Evolutionary conservation across 495 filamentous ascomycete species (phyloP).

Genomic region (Sordaria brevicollis): DNA sequence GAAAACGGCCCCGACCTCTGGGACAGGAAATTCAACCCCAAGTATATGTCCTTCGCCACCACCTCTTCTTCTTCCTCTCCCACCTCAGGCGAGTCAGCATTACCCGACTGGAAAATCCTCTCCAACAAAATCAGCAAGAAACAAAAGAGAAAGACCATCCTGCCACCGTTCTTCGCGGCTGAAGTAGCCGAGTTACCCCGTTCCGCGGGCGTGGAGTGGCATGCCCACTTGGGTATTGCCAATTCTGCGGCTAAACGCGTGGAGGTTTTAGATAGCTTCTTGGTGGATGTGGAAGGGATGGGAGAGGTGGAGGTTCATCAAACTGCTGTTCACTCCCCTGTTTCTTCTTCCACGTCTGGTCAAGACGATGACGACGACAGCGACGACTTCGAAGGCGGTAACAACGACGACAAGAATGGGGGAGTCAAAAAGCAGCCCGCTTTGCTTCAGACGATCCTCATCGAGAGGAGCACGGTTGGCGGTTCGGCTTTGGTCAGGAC

Average conservation of each 20-base stretch:
- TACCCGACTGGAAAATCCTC: slow-evolving; percentile 29
- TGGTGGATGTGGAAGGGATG: not conserved
- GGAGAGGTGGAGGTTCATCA: slow-evolving; percentile 1
- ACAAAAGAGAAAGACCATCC: slow-evolving; percentile 16
- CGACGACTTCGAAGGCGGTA: too few relatives aligned
- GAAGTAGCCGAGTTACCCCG: slow-evolving; percentile 37
- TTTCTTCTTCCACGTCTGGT: not conserved
- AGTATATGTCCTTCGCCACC: slow-evolving; percentile 19
- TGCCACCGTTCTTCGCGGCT: slow-evolving; percentile 61
- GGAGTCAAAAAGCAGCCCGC: not conserved
- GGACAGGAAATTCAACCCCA: slow-evolving; percentile 52
- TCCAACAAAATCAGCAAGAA: slow-evolving; percentile 7
- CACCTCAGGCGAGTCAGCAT: slow-evolving; percentile 7
- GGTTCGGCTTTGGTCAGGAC: not conserved
- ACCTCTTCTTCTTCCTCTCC: not conserved
- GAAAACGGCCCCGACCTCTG: slow-evolving; percentile 56
- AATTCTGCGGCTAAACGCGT: not conserved
- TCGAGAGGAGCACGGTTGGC: not conserved
- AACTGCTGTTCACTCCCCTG: slow-evolving; percentile 2
- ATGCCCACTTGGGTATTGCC: slow-evolving; percentile 19
- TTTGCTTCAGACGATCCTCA: slow-evolving; percentile 16
- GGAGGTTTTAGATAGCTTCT: not conserved
- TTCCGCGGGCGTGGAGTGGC: slow-evolving; percentile 23
- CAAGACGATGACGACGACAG: not conserved
- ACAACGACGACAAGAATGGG: not conserved